Conservation (phyloP, 352 stramenopile species). For the Phytophthora tubulina region DNA sequence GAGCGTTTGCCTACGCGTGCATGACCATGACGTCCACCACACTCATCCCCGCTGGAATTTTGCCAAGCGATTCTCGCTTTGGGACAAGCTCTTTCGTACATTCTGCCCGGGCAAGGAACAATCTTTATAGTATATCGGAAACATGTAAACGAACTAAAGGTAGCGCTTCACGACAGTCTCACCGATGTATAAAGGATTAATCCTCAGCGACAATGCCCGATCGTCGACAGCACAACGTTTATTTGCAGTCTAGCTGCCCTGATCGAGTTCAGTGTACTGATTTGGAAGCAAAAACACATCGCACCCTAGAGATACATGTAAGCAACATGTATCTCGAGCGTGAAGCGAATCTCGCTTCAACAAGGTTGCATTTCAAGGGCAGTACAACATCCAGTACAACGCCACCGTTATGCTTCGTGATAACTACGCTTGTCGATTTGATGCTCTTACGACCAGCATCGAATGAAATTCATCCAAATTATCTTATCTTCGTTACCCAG, state of each 20-base stretch:
- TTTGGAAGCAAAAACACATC: too few species aligned
- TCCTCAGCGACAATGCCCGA: too few species aligned
- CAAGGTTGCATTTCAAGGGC: too few species aligned
- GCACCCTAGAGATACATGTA: too few species aligned
- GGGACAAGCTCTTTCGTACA: constrained; percentile 87
- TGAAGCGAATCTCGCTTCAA: too few species aligned
- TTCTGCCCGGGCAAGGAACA: constrained; percentile 56
- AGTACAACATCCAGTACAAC: background rate
- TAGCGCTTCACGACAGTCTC: background rate
- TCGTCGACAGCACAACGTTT: too few species aligned
- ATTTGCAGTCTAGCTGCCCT: too few species aligned
- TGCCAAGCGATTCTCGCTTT: constrained; percentile 89
- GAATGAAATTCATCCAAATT: background rate
- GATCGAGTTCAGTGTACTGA: too few species aligned
- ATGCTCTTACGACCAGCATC: background rate
- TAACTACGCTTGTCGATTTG: background rate
- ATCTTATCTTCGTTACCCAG: background rate
- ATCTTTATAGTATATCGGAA: background rate
- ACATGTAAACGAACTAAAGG: background rate
- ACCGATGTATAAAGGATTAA: too few species aligned
- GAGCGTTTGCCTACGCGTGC: constrained; percentile 71
- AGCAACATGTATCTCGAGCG: too few species aligned
- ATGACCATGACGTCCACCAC: constrained; percentile 90
- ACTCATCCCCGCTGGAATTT: constrained; percentile 88
- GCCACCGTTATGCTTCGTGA: background rate